Conservation (phyloP, 495 filamentous ascomycete genomes). For the Trypethelium eluteriae region DNA sequence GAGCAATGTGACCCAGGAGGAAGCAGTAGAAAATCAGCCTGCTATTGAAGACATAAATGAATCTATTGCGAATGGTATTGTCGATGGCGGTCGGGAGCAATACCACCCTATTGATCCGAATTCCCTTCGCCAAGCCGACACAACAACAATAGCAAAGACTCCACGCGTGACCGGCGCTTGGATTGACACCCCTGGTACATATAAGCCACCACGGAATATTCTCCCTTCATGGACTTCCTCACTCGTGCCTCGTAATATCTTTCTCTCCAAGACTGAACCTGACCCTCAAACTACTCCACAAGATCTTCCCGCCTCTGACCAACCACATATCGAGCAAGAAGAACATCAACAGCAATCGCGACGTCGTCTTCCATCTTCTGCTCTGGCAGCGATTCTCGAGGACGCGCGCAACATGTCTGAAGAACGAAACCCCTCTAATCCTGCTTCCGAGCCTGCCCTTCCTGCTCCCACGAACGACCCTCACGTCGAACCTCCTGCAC, state of each 20-base stretch:
- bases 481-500: not conserved
- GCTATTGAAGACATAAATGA: not conserved
- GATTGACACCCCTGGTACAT: slow-evolving; percentile 37
- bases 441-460: not conserved
- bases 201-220: not conserved
- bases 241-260: not conserved
- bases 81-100: not conserved
- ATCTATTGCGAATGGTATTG: not conserved
- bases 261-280: not conserved
- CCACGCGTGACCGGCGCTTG: slow-evolving; percentile 43
- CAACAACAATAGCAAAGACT: slow-evolving; percentile 29
- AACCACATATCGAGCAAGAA: not conserved
- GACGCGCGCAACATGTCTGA: slow-evolving; percentile 15
- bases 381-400: slow-evolving; percentile 45
- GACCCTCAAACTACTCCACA: not conserved
- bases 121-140: slow-evolving; percentile 10
- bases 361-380: slow-evolving; percentile 22
- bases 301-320: not conserved
- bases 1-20: not conserved
- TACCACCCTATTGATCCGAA: slow-evolving; percentile 2
- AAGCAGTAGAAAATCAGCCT: not conserved
- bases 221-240: slow-evolving; percentile 8
- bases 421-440: not conserved
- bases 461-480: not conserved
- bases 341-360: not conserved